Conservation (phyloP, 306 rosid species). For the Elaeagnus macrophylla region DNA sequence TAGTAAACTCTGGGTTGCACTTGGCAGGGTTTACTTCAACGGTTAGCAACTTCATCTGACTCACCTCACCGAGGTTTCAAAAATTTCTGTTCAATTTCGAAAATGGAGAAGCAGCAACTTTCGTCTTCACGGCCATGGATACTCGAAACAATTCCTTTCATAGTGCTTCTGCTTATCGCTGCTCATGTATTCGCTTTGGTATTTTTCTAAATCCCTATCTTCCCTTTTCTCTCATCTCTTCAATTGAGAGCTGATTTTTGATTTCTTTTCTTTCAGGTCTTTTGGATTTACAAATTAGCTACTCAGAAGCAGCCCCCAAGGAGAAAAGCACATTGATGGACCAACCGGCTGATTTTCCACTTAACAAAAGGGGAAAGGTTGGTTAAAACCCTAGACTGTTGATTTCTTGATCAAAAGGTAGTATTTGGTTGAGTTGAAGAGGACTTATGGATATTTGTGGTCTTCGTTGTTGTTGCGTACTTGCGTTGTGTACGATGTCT, state of each 20-base stretch:
- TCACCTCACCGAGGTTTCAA: background rate
- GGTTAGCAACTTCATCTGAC: no score
- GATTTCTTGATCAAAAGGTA: background rate
- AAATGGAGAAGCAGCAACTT: conserved; percentile 46
- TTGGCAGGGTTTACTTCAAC: no score
- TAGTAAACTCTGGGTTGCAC: no score
- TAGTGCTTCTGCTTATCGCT: conserved; percentile 56
- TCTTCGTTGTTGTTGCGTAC: background rate
- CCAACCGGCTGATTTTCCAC: conserved; percentile 6
- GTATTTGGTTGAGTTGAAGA: conserved; percentile 1
- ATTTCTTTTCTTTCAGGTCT: conserved; percentile 35
- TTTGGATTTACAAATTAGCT: conserved; percentile 83
- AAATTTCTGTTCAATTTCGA: background rate
- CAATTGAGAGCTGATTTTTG: conserved; percentile 1
- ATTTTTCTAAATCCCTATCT: background rate
- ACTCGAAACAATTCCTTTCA: conserved; percentile 43
- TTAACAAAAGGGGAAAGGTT: conserved; percentile 18
- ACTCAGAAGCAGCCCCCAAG: conserved; percentile 67
- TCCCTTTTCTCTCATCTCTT: background rate
- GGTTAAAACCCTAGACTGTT: conserved; percentile 41
- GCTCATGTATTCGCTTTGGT: conserved; percentile 89
- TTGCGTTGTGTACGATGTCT: background rate
- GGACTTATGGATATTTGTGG: conserved; percentile 1
- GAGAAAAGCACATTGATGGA: conserved; percentile 59
- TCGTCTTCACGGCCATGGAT: conserved; percentile 58